Evolutionary conservation across 1,284 basidiomycete species (phyloP), one percentile per base, ranked within the genome.

Genomic region (Gastroboletus turbinatus): DNA sequence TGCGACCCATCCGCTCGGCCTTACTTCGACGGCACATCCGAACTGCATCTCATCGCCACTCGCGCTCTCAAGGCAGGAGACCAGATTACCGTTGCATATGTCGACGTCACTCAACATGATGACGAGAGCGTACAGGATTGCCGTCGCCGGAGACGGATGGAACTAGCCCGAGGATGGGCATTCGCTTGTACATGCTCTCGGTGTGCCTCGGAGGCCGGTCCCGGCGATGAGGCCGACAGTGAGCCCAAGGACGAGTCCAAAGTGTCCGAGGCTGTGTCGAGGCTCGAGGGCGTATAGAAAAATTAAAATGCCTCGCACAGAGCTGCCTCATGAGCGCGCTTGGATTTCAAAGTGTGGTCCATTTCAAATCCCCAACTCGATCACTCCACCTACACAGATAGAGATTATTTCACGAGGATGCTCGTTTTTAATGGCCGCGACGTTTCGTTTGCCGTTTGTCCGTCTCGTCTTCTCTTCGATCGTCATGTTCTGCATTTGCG

Each of bases 121-220:
- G 81, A 67, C 40, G 88, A 90, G 70, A 76, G 77, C 27, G 57
- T 67, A 9, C 68, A 73, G 6, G 82, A 85, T 30, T 82, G 84
- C 49, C 77, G 86, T 50, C 76, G 82, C 46, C 79, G 87, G 49
- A 77, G 90, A 58, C 81, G 90, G 27, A 76, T 78, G 62, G 88
- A 90, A 71, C 78, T 92, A 39, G 87, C 82, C n/a, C 78, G 85
- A 43, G 90, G 90, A 36, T 92, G 90, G 90, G 78, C 80, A 59
- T 90, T 92, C 67, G 82, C 85, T 25, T 92, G 90, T 67, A 71
- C 75, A 49, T 92, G 90, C 67, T 68, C 76, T 50, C 79, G 82
- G 45, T 92, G 90, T 67, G 62, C 72, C 43, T 73, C 75, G 52
- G 90, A 92, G 68, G 77, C 67, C 5, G 64, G 66, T 27, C 71